Evolutionary conservation across 2,329 filamentous ascomycete species (phyloP).

Genomic region (Periglandula ipomoeae): DNA sequence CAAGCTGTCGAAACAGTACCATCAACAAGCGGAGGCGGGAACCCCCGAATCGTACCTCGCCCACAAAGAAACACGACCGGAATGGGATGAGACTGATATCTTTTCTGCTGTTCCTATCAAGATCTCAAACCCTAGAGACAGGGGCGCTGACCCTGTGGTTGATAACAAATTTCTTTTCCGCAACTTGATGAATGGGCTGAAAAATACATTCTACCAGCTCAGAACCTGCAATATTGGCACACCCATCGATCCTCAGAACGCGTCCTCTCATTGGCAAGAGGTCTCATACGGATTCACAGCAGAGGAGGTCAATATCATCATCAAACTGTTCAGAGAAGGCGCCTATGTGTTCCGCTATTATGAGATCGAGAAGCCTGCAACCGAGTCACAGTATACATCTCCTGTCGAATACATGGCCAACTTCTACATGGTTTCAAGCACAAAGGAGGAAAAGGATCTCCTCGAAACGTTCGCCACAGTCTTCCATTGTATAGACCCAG

Average conservation of each 20-base stretch:
- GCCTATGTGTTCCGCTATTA: slow-evolving; percentile 97
- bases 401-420: slow-evolving; percentile 90
- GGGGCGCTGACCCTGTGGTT: slow-evolving; percentile 78
- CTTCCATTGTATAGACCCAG: slow-evolving; percentile 96
- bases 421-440: slow-evolving; percentile 88
- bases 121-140: slow-evolving; percentile 81
- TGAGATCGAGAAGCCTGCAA: slow-evolving; percentile 69
- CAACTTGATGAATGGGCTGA: slow-evolving; percentile 89
- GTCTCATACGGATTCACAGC: slow-evolving; percentile 94
- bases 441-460: slow-evolving; percentile 93
- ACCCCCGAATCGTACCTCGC: slow-evolving; percentile 72
- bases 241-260: slow-evolving; percentile 65
- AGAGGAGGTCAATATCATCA: slow-evolving; percentile 92
- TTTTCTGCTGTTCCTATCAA: slow-evolving; percentile 96
- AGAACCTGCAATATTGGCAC: slow-evolving; percentile 75
- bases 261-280: slow-evolving; percentile 86
- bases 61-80: slow-evolving; percentile 69
- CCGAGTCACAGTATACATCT: slow-evolving; percentile 66
- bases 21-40: slow-evolving; percentile 54
- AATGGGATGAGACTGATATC: slow-evolving; percentile 98
- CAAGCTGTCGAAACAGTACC: slow-evolving; percentile 75
- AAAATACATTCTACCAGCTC: slow-evolving; percentile 93
- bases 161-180: slow-evolving; percentile 99
- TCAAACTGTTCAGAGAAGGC: slow-evolving; percentile 94
- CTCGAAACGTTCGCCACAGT: slow-evolving; percentile 97